These are phyloP conservation scores for Rutstroemia sp. DNA, from an alignment of 2,329 filamentous ascomycete genomes.

Conservation along the genomic window DNA sequence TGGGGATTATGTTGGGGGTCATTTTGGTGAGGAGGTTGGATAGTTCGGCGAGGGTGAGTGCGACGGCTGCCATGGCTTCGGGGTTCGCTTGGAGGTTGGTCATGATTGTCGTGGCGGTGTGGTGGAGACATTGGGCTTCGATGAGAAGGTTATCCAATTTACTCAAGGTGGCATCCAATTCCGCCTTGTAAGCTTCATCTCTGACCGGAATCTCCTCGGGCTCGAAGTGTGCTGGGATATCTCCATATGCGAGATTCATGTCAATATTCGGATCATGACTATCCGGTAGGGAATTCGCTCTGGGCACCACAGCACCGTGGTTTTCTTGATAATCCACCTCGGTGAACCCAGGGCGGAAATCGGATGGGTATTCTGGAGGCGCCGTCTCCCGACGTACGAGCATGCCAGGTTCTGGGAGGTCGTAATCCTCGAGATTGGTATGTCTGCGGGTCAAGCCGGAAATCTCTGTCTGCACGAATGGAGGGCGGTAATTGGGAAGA, in stretches of 20 bases:
- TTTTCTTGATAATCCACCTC: too few species aligned
- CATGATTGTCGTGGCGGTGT: constrained; percentile 78
- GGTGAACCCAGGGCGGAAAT: too few species aligned
- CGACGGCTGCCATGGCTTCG: constrained; percentile 88
- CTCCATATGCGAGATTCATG: constrained; percentile 87
- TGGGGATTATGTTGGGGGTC: constrained; percentile 68
- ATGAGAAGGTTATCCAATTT: constrained; percentile 72
- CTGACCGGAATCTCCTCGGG: constrained; percentile 11
- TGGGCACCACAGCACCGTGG: constrained; percentile 4
- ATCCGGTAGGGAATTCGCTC: constrained; percentile 16
- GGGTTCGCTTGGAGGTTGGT: constrained; percentile 73
- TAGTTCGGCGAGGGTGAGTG: constrained; percentile 85
- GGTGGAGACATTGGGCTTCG: constrained; percentile 82
- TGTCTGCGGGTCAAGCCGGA: constrained; percentile 11
- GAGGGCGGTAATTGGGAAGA: constrained; percentile 14
- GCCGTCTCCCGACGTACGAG: constrained; percentile 4
- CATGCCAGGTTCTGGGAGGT: background rate
- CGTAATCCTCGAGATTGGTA: constrained; percentile 20
- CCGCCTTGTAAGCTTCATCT: constrained; percentile 38
- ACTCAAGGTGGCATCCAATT: constrained; percentile 60
- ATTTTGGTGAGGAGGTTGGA: constrained; percentile 76
- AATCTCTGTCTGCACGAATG: constrained; percentile 18
- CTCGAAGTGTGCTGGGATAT: constrained; percentile 56
- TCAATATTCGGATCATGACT: constrained; percentile 51
- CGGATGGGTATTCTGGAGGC: background rate